Base-by-base conservation (phyloP, 2,329 filamentous ascomycete genomes). In the Byssochlamys sp. region DNA sequence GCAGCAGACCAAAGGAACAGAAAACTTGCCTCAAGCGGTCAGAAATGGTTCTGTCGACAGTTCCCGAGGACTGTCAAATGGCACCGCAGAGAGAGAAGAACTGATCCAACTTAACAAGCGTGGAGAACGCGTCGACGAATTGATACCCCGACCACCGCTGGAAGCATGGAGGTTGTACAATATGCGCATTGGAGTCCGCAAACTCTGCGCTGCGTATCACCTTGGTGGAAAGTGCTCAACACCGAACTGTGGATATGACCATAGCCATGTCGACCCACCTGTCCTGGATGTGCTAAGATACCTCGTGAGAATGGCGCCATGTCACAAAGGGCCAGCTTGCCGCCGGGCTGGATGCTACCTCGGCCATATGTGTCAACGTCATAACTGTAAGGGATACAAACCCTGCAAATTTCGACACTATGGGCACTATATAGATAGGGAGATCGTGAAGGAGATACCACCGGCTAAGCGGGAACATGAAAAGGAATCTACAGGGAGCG, bases 191-290 rank as follows among this genome's bases (percentile, higher is more conserved):
- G 68, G 67, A 12, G 62, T 67, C 2, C 66, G 69, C 19, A 81
- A 80, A 61, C 71, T 78, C 0, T 82, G 80, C 66, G 81, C 81
- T 62, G 73, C 72, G 28, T 74, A 74, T 58, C 76, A 81, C 57
- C 69, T 82, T 0, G 71, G 71, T 0, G 69, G 71, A 2, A 59
- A 66, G 14, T 81, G 79, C 61, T 63, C 63, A 29, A 66, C 66
- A 48, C 60, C 65, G 49, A 58, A 58, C 56, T 80, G 78, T 59
- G 65, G 65, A 2, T 81, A 73, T 61, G 78, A 81, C 54, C 80
- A 83, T 62, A 66, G 62, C 27, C 67, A 73, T 2, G 69, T 81
- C 2, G 72, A 75, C 4, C 60, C 70, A 1, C 67, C 67, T 5
- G 65, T 76, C 2, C 63, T 74, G 7, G 71, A 73, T 3, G 75